A percentile compares a stretch with the other conserved stretches of the same genome.
Evolutionary conservation across 208 protist genomes (phyloP).

Genomic region (Leishmania guyanensis): DNA sequence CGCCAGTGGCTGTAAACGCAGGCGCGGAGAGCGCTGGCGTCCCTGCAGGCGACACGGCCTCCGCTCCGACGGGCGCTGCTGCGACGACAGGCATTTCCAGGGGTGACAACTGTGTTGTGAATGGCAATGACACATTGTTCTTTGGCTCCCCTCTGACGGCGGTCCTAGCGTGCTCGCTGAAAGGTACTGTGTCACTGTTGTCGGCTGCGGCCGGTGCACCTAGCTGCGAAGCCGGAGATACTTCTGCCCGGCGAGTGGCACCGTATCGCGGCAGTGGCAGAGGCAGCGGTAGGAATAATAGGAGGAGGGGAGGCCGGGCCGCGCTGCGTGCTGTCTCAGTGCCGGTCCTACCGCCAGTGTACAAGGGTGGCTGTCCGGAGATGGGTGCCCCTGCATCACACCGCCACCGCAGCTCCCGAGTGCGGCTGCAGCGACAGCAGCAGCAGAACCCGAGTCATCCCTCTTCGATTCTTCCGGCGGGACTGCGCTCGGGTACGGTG

Average conservation of each 20-base stretch:
- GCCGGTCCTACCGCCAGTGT: conserved; percentile 40
- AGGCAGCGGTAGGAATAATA: too few species aligned
- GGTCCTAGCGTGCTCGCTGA: not conserved
- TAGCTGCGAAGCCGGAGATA: not conserved
- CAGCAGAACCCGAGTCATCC: not conserved
- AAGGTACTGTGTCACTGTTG: not conserved
- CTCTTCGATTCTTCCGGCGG: not conserved
- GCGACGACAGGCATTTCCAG: not conserved
- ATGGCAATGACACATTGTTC: conserved; percentile 14
- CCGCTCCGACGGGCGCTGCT: not conserved
- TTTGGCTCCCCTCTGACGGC: conserved; percentile 25
- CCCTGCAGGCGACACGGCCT: not conserved
- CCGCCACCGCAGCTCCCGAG: not conserved
- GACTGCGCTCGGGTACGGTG: conserved; percentile 1
- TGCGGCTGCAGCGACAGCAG: not conserved
- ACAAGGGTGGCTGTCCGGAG: conserved; percentile 25
- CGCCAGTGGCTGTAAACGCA: not conserved
- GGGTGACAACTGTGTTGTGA: conserved; percentile 8
- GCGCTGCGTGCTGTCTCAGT: conserved; percentile 49
- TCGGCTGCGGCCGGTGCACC: not conserved
- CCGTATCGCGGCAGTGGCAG: conserved; percentile 1
- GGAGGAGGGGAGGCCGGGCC: not conserved
- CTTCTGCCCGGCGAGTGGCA: not conserved
- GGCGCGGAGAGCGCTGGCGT: not conserved
- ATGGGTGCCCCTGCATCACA: not conserved